A percentile compares a stretch with the other conserved stretches of the same genome.
These are phyloP conservation scores for Raphanus sativus DNA, from an alignment of 345 rosid genomes.

Conservation along the genomic window DNA sequence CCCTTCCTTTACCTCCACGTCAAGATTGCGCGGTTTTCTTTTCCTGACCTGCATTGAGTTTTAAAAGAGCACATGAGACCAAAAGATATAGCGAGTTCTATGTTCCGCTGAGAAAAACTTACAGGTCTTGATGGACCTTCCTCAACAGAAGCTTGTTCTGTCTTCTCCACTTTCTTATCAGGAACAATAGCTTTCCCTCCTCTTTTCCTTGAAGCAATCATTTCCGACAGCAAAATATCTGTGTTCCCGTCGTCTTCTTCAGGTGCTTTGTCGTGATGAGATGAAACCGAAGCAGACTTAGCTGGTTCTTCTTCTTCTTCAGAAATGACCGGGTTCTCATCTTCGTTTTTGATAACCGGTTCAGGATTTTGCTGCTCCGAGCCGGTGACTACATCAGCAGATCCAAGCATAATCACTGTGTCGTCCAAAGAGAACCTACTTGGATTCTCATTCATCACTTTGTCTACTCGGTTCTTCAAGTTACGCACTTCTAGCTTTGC, in stretches of 20 bases:
- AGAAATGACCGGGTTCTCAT: conserved; percentile 38
- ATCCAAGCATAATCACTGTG: conserved; percentile 44
- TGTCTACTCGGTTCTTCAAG: conserved; percentile 61
- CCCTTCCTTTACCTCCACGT: conserved; percentile 44
- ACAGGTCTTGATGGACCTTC: conserved; percentile 46
- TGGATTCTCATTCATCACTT: conserved; percentile 59
- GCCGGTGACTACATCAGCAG: conserved; percentile 39
- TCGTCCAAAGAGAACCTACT: conserved; percentile 51
- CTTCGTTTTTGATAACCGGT: conserved; percentile 44
- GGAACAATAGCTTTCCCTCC: conserved; percentile 41
- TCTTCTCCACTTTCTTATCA: conserved; percentile 33
- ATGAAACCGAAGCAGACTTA: conserved; percentile 38
- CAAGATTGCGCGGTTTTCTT: conserved; percentile 44
- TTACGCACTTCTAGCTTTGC: conserved; percentile 45
- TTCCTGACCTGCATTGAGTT: conserved; percentile 33
- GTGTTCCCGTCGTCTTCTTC: conserved; percentile 28
- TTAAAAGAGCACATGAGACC: not conserved
- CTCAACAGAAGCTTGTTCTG: conserved; percentile 35
- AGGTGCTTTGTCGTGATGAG: conserved; percentile 34
- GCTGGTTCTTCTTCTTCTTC: conserved; percentile 34
- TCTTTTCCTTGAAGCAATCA: conserved; percentile 43
- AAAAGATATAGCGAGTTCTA: not conserved
- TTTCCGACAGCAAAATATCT: conserved; percentile 44
- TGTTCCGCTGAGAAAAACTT: conserved; percentile 30
- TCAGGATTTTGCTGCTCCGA: conserved; percentile 42